Percentiles rank a stretch among this genome's conserved stretches.
phyloP scores from a whole-genome alignment of 2,329 filamentous ascomycete genomes.

The Penicillium sp. region DNA sequence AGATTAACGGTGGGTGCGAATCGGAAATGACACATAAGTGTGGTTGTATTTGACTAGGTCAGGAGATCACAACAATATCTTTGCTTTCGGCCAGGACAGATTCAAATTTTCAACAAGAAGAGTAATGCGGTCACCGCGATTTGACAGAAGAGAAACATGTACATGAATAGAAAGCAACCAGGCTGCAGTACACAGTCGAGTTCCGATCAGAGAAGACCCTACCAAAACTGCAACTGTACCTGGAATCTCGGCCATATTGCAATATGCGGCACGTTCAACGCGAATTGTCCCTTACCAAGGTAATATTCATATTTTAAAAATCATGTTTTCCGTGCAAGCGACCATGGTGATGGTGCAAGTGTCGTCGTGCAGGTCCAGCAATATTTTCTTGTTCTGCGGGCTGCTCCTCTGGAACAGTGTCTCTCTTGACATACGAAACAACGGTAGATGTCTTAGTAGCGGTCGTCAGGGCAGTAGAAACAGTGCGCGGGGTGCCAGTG shows the following conservation, averaged over 20 bases:
- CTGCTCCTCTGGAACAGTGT: conserved; percentile 19
- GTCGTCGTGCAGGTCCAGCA: conserved; percentile 25
- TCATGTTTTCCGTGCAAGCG: conserved; percentile 24
- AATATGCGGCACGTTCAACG: not conserved
- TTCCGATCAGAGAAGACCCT: not conserved
- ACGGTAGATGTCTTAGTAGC: conserved; percentile 29
- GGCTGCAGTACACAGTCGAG: not conserved
- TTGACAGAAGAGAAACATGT: conserved; percentile 15
- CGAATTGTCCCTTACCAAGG: not conserved
- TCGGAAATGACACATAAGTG: conserved; percentile 6
- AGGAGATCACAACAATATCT: conserved; percentile 2
- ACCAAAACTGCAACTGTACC: not conserved
- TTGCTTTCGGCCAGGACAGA: conserved; percentile 8
- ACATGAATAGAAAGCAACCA: conserved; percentile 15
- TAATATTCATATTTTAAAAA: not conserved
- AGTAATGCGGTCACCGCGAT: conserved; percentile 11
- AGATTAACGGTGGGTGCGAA: too few species aligned
- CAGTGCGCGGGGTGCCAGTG: conserved; percentile 25
- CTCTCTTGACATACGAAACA: conserved; percentile 25
- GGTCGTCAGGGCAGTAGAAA: conserved; percentile 31
- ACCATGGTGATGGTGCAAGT: conserved; percentile 30
- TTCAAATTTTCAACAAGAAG: conserved; percentile 13
- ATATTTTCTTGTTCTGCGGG: conserved; percentile 23
- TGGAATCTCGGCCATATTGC: not conserved
- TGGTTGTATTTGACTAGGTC: not conserved